A percentile compares a stretch with the other conserved stretches of the same genome.
Conservation (phyloP, 305 asterid species). For the Fraxinus paxiana region DNA sequence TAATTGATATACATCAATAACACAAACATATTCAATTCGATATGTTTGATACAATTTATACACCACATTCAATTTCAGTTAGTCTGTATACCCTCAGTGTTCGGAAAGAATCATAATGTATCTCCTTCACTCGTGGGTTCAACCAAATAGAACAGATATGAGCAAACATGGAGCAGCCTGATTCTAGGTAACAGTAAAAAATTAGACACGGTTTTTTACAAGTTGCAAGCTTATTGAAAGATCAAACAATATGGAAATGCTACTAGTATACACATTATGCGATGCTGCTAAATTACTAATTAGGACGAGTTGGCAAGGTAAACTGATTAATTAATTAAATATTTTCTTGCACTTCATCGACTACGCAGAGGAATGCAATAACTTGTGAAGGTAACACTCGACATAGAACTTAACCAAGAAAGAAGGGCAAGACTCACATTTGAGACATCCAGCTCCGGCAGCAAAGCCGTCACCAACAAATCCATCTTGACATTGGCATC, state of each 20-base stretch:
- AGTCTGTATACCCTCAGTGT: not conserved
- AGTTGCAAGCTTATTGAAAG: not conserved
- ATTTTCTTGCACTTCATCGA: not conserved
- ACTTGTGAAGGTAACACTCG: not conserved
- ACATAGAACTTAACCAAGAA: not conserved
- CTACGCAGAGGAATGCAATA: not conserved
- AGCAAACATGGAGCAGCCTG: not conserved
- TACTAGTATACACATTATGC: not conserved
- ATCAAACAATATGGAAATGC: not conserved
- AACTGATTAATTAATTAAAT: not conserved
- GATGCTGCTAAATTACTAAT: not conserved
- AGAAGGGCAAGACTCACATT: conserved; percentile 40
- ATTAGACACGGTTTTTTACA: not conserved
- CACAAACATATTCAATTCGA: not conserved
- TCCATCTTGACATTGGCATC: conserved; percentile 59
- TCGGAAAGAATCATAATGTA: not conserved
- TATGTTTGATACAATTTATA: not conserved
- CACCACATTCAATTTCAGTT: not conserved
- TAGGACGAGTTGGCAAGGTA: not conserved
- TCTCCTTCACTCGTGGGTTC: not conserved
- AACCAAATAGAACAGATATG: not conserved
- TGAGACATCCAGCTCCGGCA: conserved; percentile 49
- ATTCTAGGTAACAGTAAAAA: not conserved
- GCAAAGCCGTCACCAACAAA: conserved; percentile 62
- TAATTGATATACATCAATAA: not conserved